Evolutionary conservation across 495 filamentous ascomycete genomes (phyloP), one percentile per base, ranked within the genome.

Genomic region (Lichina pygmaea): DNA sequence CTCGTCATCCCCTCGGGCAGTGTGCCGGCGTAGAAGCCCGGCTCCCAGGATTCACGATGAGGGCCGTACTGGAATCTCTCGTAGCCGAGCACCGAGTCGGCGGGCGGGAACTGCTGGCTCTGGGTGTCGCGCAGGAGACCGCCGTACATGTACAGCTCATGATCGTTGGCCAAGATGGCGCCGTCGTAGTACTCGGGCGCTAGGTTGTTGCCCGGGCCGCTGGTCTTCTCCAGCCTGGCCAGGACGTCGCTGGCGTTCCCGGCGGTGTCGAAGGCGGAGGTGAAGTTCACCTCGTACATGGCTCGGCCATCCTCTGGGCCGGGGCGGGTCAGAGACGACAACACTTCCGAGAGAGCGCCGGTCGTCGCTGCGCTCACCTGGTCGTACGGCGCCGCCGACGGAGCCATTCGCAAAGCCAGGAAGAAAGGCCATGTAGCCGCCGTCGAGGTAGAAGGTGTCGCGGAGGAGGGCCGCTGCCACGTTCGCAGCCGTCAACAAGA

Each of bases 391-490:
- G 0, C 4, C 0, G 0, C 45, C 52, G 34, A 50, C 46, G 31
- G 46, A 44, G 2, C 65, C 67, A 49, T 67, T 57, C 4, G 54
- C 51, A 13, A 66, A 36, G 12, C 62, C 65, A 2, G 60, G 57
- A 34, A 59, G 39, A 61, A 67, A 75, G 50, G 50, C 66, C 24
- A 75, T 46, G 46, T 51, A 41, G 3, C 78, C 78, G 38, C 78
- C 78, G 53, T 83, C 77, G 15, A 83, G 46, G 51, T 75, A 83
- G 30, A 81, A 58, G 2, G 66, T 76, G 52, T 83, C 75, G 24
- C 66, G 69, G 39, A 81, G 62, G 2, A 77, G 57, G 42, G 68
- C 68, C 49, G 65, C 77, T 77, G 41, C 8, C 7, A 17, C 40
- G 33, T 7, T 12, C 10, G 17, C n/a, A 34, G 46, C 12, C 10